Evolutionary conservation across 371 early-diverging fungal species (phyloP).

Genomic region (Rhizopus sp.): DNA sequence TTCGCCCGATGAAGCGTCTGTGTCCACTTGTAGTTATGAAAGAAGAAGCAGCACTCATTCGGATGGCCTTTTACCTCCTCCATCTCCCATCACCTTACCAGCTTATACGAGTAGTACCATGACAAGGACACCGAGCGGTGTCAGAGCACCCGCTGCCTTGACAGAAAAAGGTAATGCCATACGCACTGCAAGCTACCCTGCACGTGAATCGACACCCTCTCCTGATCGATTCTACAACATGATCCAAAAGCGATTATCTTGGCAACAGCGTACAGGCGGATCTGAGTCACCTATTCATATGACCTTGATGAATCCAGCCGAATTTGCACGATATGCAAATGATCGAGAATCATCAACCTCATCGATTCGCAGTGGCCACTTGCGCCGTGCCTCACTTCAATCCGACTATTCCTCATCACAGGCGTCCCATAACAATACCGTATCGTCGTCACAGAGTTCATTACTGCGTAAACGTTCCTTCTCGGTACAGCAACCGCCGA

Average conservation of each 20-base stretch:
- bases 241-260: conserved; percentile 42
- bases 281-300: conserved; percentile 49
- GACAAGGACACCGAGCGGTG: conserved; percentile 15
- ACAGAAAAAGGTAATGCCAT: conserved; percentile 20
- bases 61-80: conserved; percentile 25
- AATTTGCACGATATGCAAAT: conserved; percentile 43
- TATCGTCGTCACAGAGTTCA: conserved; percentile 28
- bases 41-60: conserved; percentile 28
- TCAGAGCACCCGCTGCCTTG: conserved; percentile 20
- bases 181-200: conserved; percentile 16
- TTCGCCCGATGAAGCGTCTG: conserved; percentile 27
- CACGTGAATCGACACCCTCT: conserved; percentile 29
- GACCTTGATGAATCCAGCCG: conserved; percentile 44
- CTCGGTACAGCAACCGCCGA: conserved; percentile 32
- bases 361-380: conserved; percentile 50
- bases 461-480: conserved; percentile 26
- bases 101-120: conserved; percentile 15
- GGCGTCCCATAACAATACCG: conserved; percentile 32
- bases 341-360: conserved; percentile 53
- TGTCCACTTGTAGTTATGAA: conserved; percentile 26
- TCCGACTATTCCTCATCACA: conserved; percentile 48
- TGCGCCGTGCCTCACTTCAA: conserved; percentile 48
- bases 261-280: conserved; percentile 36
- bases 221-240: conserved; percentile 45
- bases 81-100: conserved; percentile 29